Conservation (phyloP, 83 land plant species). For the Picea mariana region DNA sequence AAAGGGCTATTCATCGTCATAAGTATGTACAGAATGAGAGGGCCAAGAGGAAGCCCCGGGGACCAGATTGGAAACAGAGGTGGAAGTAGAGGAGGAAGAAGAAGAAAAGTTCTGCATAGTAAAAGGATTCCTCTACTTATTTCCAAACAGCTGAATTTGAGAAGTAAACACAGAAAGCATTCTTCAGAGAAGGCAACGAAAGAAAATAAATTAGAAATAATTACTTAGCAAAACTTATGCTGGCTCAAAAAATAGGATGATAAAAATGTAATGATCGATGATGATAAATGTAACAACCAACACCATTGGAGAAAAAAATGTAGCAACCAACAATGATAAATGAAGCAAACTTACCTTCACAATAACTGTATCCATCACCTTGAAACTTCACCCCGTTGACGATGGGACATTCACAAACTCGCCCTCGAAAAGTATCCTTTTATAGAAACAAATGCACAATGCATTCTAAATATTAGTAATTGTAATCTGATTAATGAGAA, state of each 20-base stretch:
- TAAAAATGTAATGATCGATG: neutral
- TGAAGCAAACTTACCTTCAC: slow-evolving; percentile 58
- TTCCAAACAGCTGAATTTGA: too few relatives aligned
- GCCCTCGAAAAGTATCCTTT: slow-evolving; percentile 78
- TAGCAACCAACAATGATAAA: neutral
- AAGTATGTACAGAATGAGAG: too few relatives aligned
- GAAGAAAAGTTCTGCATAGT: too few relatives aligned
- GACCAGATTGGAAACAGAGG: too few relatives aligned
- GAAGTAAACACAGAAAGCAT: too few relatives aligned
- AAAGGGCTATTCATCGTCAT: too few relatives aligned
- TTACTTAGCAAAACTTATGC: neutral
- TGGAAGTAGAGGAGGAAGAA: too few relatives aligned
- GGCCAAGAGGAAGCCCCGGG: too few relatives aligned
- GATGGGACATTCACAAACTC: slow-evolving; percentile 75
- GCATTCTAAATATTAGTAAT: neutral
- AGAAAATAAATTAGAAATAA: neutral
- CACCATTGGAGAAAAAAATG: neutral
- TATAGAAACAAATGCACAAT: neutral
- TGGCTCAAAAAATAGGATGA: neutral
- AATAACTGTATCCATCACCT: slow-evolving; percentile 83
- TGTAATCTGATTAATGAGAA: neutral
- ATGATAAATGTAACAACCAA: neutral
- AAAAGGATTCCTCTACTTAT: too few relatives aligned
- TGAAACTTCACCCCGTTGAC: slow-evolving; percentile 64
- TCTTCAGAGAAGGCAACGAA: neutral